These are phyloP conservation scores for Russula foetens DNA, from an alignment of 768 basidiomycete species.

Conservation along the genomic window DNA sequence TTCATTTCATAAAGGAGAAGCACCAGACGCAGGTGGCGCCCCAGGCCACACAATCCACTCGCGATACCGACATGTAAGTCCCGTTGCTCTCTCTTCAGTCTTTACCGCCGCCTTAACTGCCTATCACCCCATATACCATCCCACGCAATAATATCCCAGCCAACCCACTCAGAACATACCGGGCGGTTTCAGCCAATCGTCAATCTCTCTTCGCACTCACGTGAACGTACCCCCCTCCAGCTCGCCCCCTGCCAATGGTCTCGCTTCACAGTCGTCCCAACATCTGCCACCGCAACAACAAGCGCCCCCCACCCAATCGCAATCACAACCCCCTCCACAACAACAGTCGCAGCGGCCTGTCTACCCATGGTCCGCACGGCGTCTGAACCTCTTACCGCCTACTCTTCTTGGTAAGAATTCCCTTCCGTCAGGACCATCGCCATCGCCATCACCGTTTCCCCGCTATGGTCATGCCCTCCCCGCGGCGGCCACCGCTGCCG, in stretches of 20 bases:
- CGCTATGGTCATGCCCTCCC: conserved; percentile 94
- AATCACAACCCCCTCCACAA: conserved; percentile 23
- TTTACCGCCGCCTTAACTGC: conserved; percentile 4
- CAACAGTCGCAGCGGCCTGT: conserved; percentile 43
- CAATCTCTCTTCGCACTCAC: conserved; percentile 25
- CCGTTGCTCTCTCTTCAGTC: background rate
- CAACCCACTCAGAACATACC: conserved; percentile 11
- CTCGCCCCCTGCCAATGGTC: conserved; percentile 30
- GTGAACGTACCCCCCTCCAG: conserved; percentile 27
- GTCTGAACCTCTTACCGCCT: conserved; percentile 63
- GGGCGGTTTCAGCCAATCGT: background rate
- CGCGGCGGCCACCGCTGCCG: conserved; percentile 61
- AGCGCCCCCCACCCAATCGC: conserved; percentile 22
- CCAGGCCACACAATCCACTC: conserved; percentile 14
- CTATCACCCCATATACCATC: background rate
- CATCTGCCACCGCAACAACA: conserved; percentile 29
- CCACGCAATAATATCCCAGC: background rate
- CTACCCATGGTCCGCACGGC: conserved; percentile 80
- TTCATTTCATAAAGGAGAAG: conserved; percentile 17
- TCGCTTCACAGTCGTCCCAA: conserved; percentile 22
- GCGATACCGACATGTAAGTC: conserved; percentile 14
- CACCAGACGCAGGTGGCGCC: conserved; percentile 12
- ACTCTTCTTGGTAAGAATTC: conserved; percentile 53
- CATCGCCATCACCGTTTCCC: conserved; percentile 86
- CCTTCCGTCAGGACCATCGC: conserved; percentile 61